Evolutionary conservation across 225 moss, liverwort and hornwort genomes (phyloP).

Genomic region (Straminergon stramineum): DNA sequence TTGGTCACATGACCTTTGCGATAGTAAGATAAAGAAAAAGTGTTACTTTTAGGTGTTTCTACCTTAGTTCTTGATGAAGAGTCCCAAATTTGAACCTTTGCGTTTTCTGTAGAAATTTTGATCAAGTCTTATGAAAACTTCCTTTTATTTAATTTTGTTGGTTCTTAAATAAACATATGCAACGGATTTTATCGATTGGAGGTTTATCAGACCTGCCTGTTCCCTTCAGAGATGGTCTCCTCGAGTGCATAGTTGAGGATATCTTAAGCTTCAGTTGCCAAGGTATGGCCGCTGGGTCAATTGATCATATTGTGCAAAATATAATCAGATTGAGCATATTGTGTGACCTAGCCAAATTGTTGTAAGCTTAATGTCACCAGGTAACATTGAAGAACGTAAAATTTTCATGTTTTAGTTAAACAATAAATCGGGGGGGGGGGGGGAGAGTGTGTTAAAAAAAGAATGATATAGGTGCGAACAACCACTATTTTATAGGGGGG

Average conservation of each 20-base stretch:
- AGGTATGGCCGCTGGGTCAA: neutral
- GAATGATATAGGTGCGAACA: too few relatives aligned
- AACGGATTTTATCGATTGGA: neutral
- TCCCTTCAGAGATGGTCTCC: neutral
- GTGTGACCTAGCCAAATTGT: neutral
- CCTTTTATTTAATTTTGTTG: neutral
- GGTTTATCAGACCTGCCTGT: neutral
- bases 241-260: neutral
- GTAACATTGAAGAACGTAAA: neutral
- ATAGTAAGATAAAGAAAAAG: rapidly evolving
- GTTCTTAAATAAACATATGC: neutral
- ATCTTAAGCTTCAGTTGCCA: neutral
- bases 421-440: too few relatives aligned
- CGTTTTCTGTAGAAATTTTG: neutral
- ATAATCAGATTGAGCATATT: too few relatives aligned
- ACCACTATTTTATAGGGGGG: too few relatives aligned
- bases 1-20: neutral
- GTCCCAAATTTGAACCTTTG: neutral
- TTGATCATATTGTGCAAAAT: neutral
- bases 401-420: neutral
- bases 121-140: neutral
- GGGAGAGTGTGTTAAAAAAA: too few relatives aligned
- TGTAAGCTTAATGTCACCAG: neutral
- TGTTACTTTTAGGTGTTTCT: neutral
- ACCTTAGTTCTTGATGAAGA: neutral